These are phyloP conservation scores for Nothopassalora personata DNA, from an alignment of 2,329 filamentous ascomycete genomes.

Conservation along the genomic window DNA sequence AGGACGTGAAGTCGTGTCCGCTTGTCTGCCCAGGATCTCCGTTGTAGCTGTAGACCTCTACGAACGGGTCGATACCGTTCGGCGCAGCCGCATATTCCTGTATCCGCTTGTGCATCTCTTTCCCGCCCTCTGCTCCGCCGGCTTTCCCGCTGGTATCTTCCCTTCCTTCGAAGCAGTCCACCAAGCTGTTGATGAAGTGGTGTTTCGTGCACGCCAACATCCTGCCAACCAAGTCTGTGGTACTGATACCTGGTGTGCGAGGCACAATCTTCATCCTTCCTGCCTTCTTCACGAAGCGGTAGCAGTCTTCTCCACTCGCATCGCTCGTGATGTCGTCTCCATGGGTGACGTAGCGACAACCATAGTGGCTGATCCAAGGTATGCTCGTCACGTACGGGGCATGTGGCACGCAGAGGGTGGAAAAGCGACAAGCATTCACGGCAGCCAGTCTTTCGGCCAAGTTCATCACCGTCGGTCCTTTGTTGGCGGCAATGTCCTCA, in stretches of 20 bases:
- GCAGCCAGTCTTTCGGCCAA: slow-evolving; percentile 85
- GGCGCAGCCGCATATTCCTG: slow-evolving; percentile 82
- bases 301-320: slow-evolving; percentile 89
- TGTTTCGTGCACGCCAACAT: slow-evolving; percentile 95
- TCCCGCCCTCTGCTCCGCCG: slow-evolving; percentile 60
- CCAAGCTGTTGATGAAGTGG: slow-evolving; percentile 75
- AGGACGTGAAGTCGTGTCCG: slow-evolving; percentile 36
- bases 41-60: slow-evolving; percentile 78
- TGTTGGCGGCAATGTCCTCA: slow-evolving; percentile 91
- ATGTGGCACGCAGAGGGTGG: slow-evolving; percentile 72
- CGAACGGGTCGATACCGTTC: slow-evolving; percentile 70
- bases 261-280: slow-evolving; percentile 95
- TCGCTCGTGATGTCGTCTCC: slow-evolving; percentile 97
- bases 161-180: slow-evolving; percentile 45
- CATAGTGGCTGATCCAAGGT: slow-evolving; percentile 90
- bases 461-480: slow-evolving; percentile 96
- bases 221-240: slow-evolving; percentile 93
- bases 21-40: slow-evolving; percentile 3
- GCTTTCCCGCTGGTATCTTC: slow-evolving; percentile 66
- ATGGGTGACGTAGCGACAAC: slow-evolving; percentile 92
- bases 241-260: slow-evolving; percentile 91
- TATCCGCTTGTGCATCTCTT: slow-evolving; percentile 71
- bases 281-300: slow-evolving; percentile 93
- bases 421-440: slow-evolving; percentile 92
- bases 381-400: slow-evolving; percentile 94